Conservation (phyloP, 352 stramenopile genomes). For the Pythium apleroticum region DNA sequence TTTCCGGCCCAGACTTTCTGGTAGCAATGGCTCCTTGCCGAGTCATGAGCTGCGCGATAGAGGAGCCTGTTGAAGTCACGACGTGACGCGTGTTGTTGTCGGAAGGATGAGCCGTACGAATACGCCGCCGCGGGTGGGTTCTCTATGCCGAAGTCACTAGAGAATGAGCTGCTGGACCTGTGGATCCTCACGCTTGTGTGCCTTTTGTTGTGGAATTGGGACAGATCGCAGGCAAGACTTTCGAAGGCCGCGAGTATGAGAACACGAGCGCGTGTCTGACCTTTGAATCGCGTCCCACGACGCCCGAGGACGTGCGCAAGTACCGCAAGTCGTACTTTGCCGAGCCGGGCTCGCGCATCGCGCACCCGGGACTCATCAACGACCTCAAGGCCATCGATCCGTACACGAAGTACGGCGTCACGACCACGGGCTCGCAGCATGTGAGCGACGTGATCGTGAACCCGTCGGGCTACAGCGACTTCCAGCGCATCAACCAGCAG, state of each 20-base stretch:
- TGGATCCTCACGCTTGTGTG: neutral
- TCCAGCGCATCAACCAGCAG: slow-evolving; percentile 64
- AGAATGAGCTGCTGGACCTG: neutral
- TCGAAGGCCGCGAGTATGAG: slow-evolving; percentile 38
- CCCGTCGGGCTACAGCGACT: slow-evolving; percentile 40
- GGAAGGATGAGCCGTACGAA: slow-evolving; percentile 22
- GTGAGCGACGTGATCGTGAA: slow-evolving; percentile 59
- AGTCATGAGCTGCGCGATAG: neutral
- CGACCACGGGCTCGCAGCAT: slow-evolving; percentile 69
- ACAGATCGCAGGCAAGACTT: slow-evolving; percentile 47
- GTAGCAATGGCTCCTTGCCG: neutral
- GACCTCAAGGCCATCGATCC: slow-evolving; percentile 69
- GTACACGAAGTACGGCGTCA: slow-evolving; percentile 61
- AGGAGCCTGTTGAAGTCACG: neutral
- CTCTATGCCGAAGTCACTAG: neutral
- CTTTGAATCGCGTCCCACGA: slow-evolving; percentile 57
- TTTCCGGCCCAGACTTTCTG: neutral
- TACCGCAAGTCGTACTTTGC: slow-evolving; percentile 86
- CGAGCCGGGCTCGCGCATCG: slow-evolving; percentile 69
- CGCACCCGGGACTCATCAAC: slow-evolving; percentile 76
- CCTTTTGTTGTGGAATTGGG: neutral
- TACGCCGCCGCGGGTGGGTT: slow-evolving; percentile 25
- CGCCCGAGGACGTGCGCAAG: slow-evolving; percentile 68
- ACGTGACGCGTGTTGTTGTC: no score
- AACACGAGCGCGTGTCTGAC: slow-evolving; percentile 53